Base-by-base conservation (phyloP, 2,329 filamentous ascomycete genomes). In the Pseudocercospora cruenta region DNA sequence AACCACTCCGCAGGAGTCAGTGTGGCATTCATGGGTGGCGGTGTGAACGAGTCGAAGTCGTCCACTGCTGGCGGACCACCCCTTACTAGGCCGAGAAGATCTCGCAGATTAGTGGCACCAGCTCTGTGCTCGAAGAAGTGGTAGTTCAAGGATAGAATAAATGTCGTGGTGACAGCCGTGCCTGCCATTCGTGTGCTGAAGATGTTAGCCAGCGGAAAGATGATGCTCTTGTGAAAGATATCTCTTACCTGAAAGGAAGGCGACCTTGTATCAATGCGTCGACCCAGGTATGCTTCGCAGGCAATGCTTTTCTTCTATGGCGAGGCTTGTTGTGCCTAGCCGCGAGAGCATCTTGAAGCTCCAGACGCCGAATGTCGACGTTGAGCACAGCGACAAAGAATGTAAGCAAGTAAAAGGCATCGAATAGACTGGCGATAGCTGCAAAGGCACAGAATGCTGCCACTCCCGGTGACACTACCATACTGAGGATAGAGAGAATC, bases 361-460 rank as follows among this genome's bases (percentile, higher is more conserved):
- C 91, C 64, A 90, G 87, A 70, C 91, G 85, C 22, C 89, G 86
- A 9, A 94, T 90, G 76, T 94, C 91, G 51, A 94, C 88, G 73
- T 90, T 93, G 24, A 94, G 81, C 12, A 94, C 90, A 0, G 91
- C 88, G 3, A 93, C 82, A 74, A 94, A 94, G 79, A 93, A 94
- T 0, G 91, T 94, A 7, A 92, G 85, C 22, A 93, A 83, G 73
- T 91, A 93, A 73, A 93, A 88, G 68, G 91, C 90, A 77, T 94
- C 91, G 72, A 94, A 90, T 0, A 91, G 79, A 14, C 92, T 86
- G 0, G 91, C 92, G 60, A 94, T 86, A 2, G 89, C 89, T 2
- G 90, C 88, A 76, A 94, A 94, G 1, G 86, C 86, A 78, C 91
- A 94, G 72, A 94, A 93, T 0, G 89, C 90, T 0, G 88, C 86